Percentiles rank a stretch among this genome's conserved stretches.
These are phyloP conservation scores for Earliella scabrosa DNA, from an alignment of 1,284 basidiomycete species.

Conservation along the genomic window DNA sequence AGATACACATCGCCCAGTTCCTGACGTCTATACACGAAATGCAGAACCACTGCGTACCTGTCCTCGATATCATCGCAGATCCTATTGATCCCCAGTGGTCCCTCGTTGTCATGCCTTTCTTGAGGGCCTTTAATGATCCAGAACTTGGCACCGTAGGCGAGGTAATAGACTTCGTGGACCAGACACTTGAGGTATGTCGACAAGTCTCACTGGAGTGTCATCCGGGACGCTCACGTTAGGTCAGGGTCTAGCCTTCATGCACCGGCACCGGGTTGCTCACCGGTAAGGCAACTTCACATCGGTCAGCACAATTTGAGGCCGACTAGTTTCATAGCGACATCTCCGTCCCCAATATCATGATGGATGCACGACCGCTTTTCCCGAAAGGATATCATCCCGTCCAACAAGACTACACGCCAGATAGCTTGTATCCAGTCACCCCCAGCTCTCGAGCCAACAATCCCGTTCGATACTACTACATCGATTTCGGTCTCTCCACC, in stretches of 20 bases:
- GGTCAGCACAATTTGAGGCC: too few species aligned
- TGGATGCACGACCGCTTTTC: slow-evolving; percentile 32
- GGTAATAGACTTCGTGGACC: slow-evolving; percentile 29
- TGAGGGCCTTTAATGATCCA: slow-evolving; percentile 27
- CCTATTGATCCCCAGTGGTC: slow-evolving; percentile 2
- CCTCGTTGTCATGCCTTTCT: slow-evolving; percentile 32
- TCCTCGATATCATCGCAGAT: slow-evolving; percentile 24
- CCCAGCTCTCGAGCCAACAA: slow-evolving; percentile 13
- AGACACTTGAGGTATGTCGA: slow-evolving; percentile 35
- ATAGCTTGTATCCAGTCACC: slow-evolving; percentile 8
- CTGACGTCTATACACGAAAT: slow-evolving; percentile 1
- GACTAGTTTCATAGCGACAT: slow-evolving; percentile 21
- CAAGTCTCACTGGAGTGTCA: too few species aligned
- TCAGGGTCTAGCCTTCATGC: slow-evolving; percentile 33
- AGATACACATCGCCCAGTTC: slow-evolving; percentile 9
- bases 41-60: slow-evolving; percentile 23
- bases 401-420: slow-evolving; percentile 2
- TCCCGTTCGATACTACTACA: slow-evolving; percentile 32
- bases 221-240: too few species aligned
- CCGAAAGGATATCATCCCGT: slow-evolving; percentile 33
- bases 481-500: slow-evolving; percentile 34
- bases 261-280: slow-evolving; percentile 32
- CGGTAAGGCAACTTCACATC: slow-evolving; percentile 16
- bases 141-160: slow-evolving; percentile 28
- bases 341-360: slow-evolving; percentile 33